phyloP scores from a whole-genome alignment of 306 rosid species.

The Begonia fuchsioides region DNA sequence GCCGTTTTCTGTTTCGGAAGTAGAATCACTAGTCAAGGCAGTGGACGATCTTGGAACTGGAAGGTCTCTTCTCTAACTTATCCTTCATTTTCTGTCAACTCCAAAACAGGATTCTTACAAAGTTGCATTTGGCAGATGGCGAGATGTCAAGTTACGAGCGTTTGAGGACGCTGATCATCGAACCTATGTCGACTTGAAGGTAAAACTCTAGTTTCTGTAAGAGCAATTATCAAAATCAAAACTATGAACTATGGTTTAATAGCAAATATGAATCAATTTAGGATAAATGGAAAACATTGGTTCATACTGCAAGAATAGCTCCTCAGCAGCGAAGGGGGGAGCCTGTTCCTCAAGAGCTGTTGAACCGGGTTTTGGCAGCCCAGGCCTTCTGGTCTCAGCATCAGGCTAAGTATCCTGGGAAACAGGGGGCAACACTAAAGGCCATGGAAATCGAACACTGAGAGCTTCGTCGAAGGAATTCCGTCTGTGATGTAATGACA shows the following conservation, averaged over 20 bases:
- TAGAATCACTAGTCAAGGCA: constrained; percentile 80
- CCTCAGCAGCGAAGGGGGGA: constrained; percentile 96
- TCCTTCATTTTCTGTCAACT: neutral
- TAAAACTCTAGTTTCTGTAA: constrained; percentile 7
- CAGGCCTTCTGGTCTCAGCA: constrained; percentile 79
- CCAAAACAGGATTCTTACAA: constrained; percentile 6
- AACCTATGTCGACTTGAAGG: constrained; percentile 94
- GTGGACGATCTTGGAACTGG: constrained; percentile 99
- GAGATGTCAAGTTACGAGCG: constrained; percentile 74
- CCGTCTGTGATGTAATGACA: constrained; percentile 45
- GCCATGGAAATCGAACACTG: constrained; percentile 26
- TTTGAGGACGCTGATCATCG: constrained; percentile 92
- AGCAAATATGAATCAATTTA: constrained; percentile 5
- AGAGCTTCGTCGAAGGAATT: constrained; percentile 19
- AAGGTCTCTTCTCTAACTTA: constrained; percentile 31
- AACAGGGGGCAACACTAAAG: constrained; percentile 36
- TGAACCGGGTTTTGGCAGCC: constrained; percentile 74
- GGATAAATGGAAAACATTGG: constrained; percentile 97
- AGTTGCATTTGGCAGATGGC: constrained; percentile 62
- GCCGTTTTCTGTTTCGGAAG: constrained; percentile 88
- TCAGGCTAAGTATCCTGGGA: constrained; percentile 54
- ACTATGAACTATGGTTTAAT: too few relatives aligned
- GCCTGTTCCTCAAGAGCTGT: constrained; percentile 77
- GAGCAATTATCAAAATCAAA: too few relatives aligned
- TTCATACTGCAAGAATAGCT: constrained; percentile 74